Evolutionary conservation across 768 basidiomycete species (phyloP).

Genomic region (Boletus sensibilis): DNA sequence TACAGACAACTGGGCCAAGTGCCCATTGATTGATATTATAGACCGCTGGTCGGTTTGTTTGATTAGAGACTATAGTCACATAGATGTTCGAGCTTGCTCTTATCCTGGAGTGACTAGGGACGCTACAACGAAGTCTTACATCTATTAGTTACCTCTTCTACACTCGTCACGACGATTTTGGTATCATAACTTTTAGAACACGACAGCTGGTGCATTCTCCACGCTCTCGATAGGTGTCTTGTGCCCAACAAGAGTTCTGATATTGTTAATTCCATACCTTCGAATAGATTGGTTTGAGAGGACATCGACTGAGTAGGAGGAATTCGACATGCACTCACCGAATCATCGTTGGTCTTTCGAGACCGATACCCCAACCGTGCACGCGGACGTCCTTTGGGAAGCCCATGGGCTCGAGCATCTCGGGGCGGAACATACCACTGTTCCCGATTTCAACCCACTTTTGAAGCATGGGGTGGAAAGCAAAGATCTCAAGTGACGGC

Average conservation of each 20-base stretch:
- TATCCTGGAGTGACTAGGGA: background rate
- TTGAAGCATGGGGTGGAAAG: constrained; percentile 90
- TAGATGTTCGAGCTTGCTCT: background rate
- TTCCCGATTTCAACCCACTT: constrained; percentile 99
- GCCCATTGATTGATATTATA: background rate
- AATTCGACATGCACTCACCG: constrained; percentile 50
- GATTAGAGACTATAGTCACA: background rate
- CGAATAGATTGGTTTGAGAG: background rate
- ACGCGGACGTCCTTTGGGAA: constrained; percentile 95
- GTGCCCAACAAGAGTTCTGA: constrained; percentile 94
- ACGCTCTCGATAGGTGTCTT: constrained; percentile 90
- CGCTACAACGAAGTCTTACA: constrained; percentile 2
- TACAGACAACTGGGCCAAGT: background rate
- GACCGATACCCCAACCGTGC: constrained; percentile 92
- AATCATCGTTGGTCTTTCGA: constrained; percentile 99
- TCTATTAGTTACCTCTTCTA: constrained; percentile 4
- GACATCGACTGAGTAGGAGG: background rate
- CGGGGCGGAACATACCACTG: constrained; percentile 99
- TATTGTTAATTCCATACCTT: constrained; percentile 97
- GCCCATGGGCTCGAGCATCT: constrained; percentile 99
- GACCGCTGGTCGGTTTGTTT: constrained; percentile 9
- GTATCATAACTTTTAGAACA: constrained; percentile 56
- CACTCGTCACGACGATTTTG: background rate
- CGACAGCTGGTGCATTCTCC: constrained; percentile 86
- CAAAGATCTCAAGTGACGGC: constrained; percentile 98